Conservation (phyloP, 805 yeast genomes). For the Wickerhamomyces mucosus region DNA sequence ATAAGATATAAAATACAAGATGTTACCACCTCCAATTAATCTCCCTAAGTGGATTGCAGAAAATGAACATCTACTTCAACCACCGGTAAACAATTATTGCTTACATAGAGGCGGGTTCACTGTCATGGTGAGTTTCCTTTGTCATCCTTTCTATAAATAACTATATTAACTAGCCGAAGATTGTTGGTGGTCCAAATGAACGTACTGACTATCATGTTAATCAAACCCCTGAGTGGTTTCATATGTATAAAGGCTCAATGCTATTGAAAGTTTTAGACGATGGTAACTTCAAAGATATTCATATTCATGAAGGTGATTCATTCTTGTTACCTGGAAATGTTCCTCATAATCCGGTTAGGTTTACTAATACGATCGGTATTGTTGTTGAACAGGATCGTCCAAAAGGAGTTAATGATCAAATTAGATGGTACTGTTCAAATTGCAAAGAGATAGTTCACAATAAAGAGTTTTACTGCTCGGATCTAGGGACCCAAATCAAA, state of each 20-base stretch:
- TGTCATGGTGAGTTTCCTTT: too few species aligned
- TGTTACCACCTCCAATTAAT: slow-evolving; percentile 58
- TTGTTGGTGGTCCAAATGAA: slow-evolving; percentile 93
- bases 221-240: slow-evolving; percentile 91
- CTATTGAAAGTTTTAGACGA: slow-evolving; percentile 73
- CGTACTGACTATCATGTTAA: slow-evolving; percentile 90
- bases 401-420: slow-evolving; percentile 51
- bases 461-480: slow-evolving; percentile 61
- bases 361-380: slow-evolving; percentile 75
- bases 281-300: slow-evolving; percentile 65
- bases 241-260: slow-evolving; percentile 83
- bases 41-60: slow-evolving; percentile 74
- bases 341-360: slow-evolving; percentile 89
- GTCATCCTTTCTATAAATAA: slow-evolving; percentile 13
- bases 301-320: slow-evolving; percentile 80
- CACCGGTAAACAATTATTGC: slow-evolving; percentile 89
- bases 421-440: slow-evolving; percentile 80
- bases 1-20: too few species aligned
- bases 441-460: slow-evolving; percentile 64
- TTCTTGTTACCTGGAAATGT: slow-evolving; percentile 74
- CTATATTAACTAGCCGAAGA: slow-evolving; percentile 22
- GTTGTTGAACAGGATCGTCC: slow-evolving; percentile 94
- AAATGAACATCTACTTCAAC: slow-evolving; percentile 66
- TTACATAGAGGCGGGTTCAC: slow-evolving; percentile 89
- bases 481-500: slow-evolving; percentile 86